Evolutionary conservation across 2,329 filamentous ascomycete genomes (phyloP), one percentile per base, ranked within the genome.

Genomic region (Claviceps spartinae): DNA sequence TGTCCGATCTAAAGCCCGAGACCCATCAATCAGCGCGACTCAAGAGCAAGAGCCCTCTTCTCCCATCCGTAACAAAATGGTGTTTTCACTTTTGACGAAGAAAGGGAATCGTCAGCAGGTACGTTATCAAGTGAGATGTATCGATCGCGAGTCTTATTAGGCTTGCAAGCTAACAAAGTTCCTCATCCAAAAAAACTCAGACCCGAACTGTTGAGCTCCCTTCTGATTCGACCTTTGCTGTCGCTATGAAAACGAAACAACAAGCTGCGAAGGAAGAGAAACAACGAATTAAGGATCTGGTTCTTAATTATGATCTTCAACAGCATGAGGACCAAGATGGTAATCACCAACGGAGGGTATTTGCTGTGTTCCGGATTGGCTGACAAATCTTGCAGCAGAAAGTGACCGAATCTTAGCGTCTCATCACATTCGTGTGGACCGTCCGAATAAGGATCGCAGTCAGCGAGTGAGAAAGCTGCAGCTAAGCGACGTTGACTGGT

Each of bases 401-500:
- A 66, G 72, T 61, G 77, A 82, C 42, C 74, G 74, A 61, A 65
- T 70, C 38, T 60, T 66, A 34, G 67, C 69, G 2, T 69, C 74
- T 58, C 72, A 75, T 57, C 71, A 76, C 62, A 77, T 79, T 65
- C 77, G 78, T 53, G 58, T 75, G 52, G 80, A 84, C 47, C 77
- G 73, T 60, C 65, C 70, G 48, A 71, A 69, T 62, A 77, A 77
- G 59, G 85, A 84, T 59, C 83, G 86, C 52, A 80, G 85, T 54
- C 89, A 95, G 67, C 85, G 90, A 57, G 83, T 86, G 54, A 82
- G 93, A 62, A 95, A 95, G 69, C 75, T 98, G 55, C 91, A 97
- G 66, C 79, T 97, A 54, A 95, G 88, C 69, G 93, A 98, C 69
- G 88, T 98, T 67, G 91, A 98, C 69, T 98, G 93, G 93, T 96